A percentile compares a stretch with the other conserved stretches of the same genome.
phyloP scores from a whole-genome alignment of 176 grass and related monocot species.

The Luzula sylvatica region DNA sequence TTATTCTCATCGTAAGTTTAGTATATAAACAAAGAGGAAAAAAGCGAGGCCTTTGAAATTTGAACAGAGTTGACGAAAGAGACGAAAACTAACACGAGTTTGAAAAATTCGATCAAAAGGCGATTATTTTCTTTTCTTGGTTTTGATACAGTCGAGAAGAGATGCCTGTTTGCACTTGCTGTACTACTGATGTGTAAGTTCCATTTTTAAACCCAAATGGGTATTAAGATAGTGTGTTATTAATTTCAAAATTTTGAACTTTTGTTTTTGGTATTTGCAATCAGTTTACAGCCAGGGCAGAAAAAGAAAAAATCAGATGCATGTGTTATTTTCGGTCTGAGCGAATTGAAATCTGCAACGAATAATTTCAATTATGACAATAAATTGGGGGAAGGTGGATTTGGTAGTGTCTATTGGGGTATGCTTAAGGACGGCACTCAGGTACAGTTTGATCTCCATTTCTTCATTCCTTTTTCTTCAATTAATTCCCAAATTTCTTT shows the following conservation, averaged over 20 bases:
- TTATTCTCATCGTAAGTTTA: too few relatives aligned
- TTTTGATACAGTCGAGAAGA: background rate
- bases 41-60: background rate
- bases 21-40: background rate
- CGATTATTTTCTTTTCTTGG: background rate
- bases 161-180: slow-evolving; percentile 13
- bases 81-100: background rate
- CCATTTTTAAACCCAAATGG: background rate
- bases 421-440: slow-evolving; percentile 92
- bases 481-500: background rate
- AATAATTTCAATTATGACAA: slow-evolving; percentile 98
- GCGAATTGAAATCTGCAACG: slow-evolving; percentile 67
- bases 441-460: slow-evolving; percentile 22
- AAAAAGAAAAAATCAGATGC: slow-evolving; percentile 59
- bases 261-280: slow-evolving; percentile 10
- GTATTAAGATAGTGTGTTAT: background rate
- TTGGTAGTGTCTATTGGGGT: slow-evolving; percentile 94
- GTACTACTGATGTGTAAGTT: slow-evolving; percentile 16
- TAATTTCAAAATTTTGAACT: background rate
- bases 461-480: background rate
- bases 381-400: slow-evolving; percentile 86
- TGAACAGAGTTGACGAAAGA: background rate
- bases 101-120: background rate
- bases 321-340: slow-evolving; percentile 75
- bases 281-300: slow-evolving; percentile 42